Percentiles rank a stretch among this genome's conserved stretches.
These are phyloP conservation scores for Dactylella cylindrospora DNA, from an alignment of 2,329 filamentous ascomycete genomes.

Conservation along the genomic window DNA sequence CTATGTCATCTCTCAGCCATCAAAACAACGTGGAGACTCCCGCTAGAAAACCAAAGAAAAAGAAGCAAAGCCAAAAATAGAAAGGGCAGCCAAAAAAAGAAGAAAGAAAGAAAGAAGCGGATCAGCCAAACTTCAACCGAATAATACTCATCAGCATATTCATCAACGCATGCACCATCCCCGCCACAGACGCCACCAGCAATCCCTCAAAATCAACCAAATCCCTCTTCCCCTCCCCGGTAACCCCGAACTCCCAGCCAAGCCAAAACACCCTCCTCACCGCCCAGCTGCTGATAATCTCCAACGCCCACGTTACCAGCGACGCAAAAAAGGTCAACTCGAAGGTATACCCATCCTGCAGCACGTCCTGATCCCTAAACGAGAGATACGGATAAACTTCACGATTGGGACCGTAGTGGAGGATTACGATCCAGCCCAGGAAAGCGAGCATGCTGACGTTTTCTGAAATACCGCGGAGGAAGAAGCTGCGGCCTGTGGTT, in stretches of 20 bases:
- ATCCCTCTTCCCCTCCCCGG: slow-evolving; percentile 66
- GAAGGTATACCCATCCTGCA: slow-evolving; percentile 62
- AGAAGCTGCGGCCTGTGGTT: slow-evolving; percentile 66
- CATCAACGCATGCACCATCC: slow-evolving; percentile 68
- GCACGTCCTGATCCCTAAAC: slow-evolving; percentile 58
- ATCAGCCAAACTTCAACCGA: slow-evolving; percentile 59
- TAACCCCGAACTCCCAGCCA: slow-evolving; percentile 65
- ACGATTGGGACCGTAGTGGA: slow-evolving; percentile 68
- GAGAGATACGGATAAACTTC: slow-evolving; percentile 70
- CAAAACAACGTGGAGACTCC: too few relatives aligned
- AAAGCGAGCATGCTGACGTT: slow-evolving; percentile 70
- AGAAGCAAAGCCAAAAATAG: too few relatives aligned
- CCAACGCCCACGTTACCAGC: slow-evolving; percentile 67
- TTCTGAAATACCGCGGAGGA: slow-evolving; percentile 67
- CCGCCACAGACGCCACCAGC: slow-evolving; percentile 58
- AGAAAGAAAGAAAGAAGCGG: neutral
- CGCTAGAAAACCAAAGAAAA: too few relatives aligned
- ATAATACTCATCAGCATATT: slow-evolving; percentile 73
- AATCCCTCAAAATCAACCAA: slow-evolving; percentile 68
- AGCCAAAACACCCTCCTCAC: slow-evolving; percentile 62
- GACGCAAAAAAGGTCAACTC: slow-evolving; percentile 65
- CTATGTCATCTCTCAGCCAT: too few relatives aligned
- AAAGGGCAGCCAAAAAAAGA: too few relatives aligned
- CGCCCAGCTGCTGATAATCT: slow-evolving; percentile 63
- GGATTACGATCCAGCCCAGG: slow-evolving; percentile 64